Conservation (phyloP, 331 rosid species). For the Spiraea crenata region DNA sequence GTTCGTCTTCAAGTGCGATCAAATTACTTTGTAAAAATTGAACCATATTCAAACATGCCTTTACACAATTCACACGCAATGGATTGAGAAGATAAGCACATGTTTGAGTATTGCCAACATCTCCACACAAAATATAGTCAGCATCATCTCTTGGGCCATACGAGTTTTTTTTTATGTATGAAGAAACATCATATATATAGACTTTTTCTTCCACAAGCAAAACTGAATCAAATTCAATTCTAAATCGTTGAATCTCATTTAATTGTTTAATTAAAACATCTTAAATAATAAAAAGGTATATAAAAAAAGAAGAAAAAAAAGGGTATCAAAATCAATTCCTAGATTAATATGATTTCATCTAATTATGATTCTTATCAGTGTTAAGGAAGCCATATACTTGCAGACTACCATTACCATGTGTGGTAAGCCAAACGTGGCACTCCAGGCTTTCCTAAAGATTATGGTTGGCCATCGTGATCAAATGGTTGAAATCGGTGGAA, state of each 20-base stretch:
- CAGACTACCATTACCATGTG: conserved; percentile 8
- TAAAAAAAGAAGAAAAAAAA: no score
- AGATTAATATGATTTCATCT: no score
- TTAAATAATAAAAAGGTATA: no score
- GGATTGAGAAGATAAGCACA: neutral
- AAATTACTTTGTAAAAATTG: neutral
- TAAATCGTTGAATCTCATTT: no score
- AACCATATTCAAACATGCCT: neutral
- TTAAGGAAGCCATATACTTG: conserved; percentile 32
- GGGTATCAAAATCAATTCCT: no score
- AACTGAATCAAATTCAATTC: no score
- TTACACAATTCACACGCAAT: neutral
- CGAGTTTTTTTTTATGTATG: no score
- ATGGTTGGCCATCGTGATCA: neutral
- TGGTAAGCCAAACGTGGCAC: conserved; percentile 35
- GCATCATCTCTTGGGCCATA: no score
- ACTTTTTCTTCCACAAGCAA: no score
- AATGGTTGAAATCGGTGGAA: conserved; percentile 10
- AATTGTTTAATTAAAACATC: no score
- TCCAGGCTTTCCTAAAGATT: neutral
- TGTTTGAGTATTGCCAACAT: neutral
- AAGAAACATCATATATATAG: no score
- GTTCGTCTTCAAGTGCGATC: neutral
- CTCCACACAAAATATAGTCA: neutral
- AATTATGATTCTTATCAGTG: no score